These are phyloP conservation scores for Chlamydomonas sphaeroides DNA, from an alignment of 139 green algal genomes.

Conservation along the genomic window DNA sequence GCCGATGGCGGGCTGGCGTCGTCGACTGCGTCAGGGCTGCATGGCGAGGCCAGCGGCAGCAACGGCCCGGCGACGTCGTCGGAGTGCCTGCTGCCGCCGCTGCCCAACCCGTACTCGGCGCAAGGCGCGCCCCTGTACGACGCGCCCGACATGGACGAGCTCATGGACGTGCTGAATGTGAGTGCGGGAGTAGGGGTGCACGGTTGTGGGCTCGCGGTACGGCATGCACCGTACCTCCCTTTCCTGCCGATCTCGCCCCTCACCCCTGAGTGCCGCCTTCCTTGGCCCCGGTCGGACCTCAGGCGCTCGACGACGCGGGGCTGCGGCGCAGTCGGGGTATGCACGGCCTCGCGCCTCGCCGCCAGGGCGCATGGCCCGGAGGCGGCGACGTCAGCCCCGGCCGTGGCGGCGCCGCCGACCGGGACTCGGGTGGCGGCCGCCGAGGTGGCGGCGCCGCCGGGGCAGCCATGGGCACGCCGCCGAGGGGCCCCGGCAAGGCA, in stretches of 20 bases:
- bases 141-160: slow-evolving; percentile 31
- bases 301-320: slow-evolving; percentile 21
- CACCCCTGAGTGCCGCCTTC: too few relatives aligned
- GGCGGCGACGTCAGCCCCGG: not conserved
- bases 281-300: too few relatives aligned
- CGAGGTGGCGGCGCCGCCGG: not conserved
- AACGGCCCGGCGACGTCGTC: not conserved
- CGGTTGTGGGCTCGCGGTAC: too few relatives aligned
- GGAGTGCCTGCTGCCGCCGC: slow-evolving; percentile 22
- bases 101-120: slow-evolving; percentile 16
- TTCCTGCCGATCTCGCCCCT: too few relatives aligned
- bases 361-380: too few relatives aligned
- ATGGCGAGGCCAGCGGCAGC: not conserved
- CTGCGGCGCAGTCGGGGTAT: not conserved
- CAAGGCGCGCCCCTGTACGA: not conserved
- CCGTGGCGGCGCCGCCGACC: not conserved
- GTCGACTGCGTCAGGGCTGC: too few relatives aligned
- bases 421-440: not conserved
- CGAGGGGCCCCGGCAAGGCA: not conserved
- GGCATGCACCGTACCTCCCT: too few relatives aligned
- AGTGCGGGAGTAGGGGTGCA: too few relatives aligned
- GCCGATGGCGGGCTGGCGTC: too few relatives aligned
- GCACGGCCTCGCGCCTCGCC: slow-evolving; percentile 8
- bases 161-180: slow-evolving; percentile 35
- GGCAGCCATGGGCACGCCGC: not conserved